Base-by-base conservation (phyloP, 441 rosid genomes). In the Brassica balearica region DNA sequence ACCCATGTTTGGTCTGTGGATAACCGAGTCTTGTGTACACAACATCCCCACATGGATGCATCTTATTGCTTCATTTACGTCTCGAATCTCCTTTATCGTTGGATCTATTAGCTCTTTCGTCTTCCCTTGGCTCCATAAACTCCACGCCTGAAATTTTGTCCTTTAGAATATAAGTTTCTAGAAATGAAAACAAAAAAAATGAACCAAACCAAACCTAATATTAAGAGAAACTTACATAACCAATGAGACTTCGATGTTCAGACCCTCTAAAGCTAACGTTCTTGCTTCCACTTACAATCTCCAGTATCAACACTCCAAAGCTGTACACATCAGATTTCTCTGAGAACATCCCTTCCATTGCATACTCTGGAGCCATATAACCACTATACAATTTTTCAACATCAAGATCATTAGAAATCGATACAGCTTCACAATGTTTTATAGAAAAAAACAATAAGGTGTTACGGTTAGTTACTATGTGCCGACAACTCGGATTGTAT, bases 331-430 rank as follows among this genome's bases (percentile, higher is more conserved):
- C 97, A 6, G 97, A 92, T 69, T 94, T 94, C n/a, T 90, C 89
- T 1, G 97, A 94, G 79, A 94, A 91, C 2, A 91, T 66, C 5
- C 98, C 98, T 74, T 91, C 95, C 97, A 94, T 92, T 51, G 97
- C 97, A 55, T 91, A 93, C 83, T 93, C 98, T 5, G 98, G 98
- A 41, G 98, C 85, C 97, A 93, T 93, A 74, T 92, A 94, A 11
- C 98, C 98, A 65, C 98, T 91, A 85, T 81, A 67, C 64, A 66
- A 32, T 25, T 65, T 23, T 56, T 41, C 41, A 66, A 66, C 68
- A 71, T 36, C 15, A 43, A 12, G 34, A 22, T 14, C 23, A 19
- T 65, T 12, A 78, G 20, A 73, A 8, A 67, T 2, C 32, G 12
- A 51, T 55, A 51, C 8, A 51, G 3, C 8, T 51, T 51, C 56